Evolutionary conservation across 768 basidiomycete species (phyloP), one percentile per base, ranked within the genome.

Genomic region (Russula sp.): DNA sequence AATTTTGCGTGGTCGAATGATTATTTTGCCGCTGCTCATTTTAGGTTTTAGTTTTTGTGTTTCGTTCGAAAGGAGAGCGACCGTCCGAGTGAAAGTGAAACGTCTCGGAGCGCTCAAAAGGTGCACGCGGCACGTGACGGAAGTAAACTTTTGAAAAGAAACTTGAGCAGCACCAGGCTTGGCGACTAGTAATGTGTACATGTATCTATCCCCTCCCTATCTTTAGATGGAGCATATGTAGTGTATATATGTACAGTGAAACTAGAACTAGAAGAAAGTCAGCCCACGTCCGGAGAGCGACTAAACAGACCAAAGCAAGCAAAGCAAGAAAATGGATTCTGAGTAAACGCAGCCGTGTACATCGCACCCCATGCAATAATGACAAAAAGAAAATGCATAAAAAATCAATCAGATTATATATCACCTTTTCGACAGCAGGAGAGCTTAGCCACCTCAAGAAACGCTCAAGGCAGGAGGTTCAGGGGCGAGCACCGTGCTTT

Each of bases 11-110:
- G 67, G 65, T 34, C 59, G 52, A 11, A 65, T 68, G 61, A 68
- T 68, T 52, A 68, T 68, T 46, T 68, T 68, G 2, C 67, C 67
- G 40, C 67, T 68, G 7, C 59, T 46, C 64, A 65, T 65, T 52
- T 34, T 24, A n/a, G n/a, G n/a, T 51, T 28, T 20, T 11, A 7
- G 14, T 2, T 38, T 13, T 7, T 16, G 54, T 38, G n/a, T n/a
- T n/a, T n/a, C n/a, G n/a, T 14, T 14, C 0, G 38, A n/a, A 50
- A 30, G 28, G 14, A n/a, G 46, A 38, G 14, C 22, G 20, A 32
- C 24, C 10, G 16, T 38, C 16, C 3, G 5, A 30, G 28, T 30
- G 28, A 30, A 16, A 40, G 14, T 40, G 38, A 40, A 40, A 40
- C 38, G 38, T 1, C 8, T 34, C 34, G 24, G 13, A 28, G 14